Conservation (phyloP, 495 filamentous ascomycete species). For the Aspergillus wentii region DNA sequence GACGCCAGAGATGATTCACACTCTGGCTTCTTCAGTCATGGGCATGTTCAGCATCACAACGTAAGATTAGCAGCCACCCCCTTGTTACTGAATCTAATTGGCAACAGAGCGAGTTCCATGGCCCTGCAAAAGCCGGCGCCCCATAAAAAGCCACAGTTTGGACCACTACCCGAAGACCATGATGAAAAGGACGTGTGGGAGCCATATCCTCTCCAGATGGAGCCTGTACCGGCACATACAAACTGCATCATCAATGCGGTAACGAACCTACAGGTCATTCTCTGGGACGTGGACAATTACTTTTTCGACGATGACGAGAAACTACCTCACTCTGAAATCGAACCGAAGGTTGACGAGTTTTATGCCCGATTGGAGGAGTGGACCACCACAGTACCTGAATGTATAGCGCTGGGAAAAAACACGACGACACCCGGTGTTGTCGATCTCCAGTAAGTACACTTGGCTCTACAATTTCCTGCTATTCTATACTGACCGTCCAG, state of each 20-base stretch:
- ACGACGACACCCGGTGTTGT: slow-evolving; percentile 2
- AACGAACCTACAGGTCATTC: slow-evolving; percentile 4
- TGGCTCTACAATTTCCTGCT: neutral
- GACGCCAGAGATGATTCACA: slow-evolving; percentile 2
- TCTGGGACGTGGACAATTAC: slow-evolving; percentile 7
- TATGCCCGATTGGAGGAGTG: slow-evolving; percentile 2
- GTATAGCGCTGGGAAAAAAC: neutral
- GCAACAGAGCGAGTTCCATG: slow-evolving; percentile 5
- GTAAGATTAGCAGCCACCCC: neutral
- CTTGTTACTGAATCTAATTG: no score
- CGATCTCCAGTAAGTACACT: slow-evolving; percentile 7
- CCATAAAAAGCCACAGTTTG: slow-evolving; percentile 5
- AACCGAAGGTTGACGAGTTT: neutral
- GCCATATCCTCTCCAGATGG: slow-evolving; percentile 11
- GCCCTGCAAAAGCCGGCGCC: slow-evolving; percentile 6
- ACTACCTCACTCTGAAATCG: neutral
- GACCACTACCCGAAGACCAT: slow-evolving; percentile 7
- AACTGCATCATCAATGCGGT: slow-evolving; percentile 8
- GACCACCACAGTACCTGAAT: neutral
- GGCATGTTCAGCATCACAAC: slow-evolving; percentile 4
- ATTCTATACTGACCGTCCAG: neutral
- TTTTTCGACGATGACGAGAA: slow-evolving; percentile 9
- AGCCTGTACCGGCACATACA: slow-evolving; percentile 6
- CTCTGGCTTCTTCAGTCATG: slow-evolving; percentile 1
- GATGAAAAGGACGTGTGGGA: slow-evolving; percentile 11